These are phyloP conservation scores for Pseudogymnoascus sp. DNA, from an alignment of 2,329 filamentous ascomycete species.

Conservation along the genomic window DNA sequence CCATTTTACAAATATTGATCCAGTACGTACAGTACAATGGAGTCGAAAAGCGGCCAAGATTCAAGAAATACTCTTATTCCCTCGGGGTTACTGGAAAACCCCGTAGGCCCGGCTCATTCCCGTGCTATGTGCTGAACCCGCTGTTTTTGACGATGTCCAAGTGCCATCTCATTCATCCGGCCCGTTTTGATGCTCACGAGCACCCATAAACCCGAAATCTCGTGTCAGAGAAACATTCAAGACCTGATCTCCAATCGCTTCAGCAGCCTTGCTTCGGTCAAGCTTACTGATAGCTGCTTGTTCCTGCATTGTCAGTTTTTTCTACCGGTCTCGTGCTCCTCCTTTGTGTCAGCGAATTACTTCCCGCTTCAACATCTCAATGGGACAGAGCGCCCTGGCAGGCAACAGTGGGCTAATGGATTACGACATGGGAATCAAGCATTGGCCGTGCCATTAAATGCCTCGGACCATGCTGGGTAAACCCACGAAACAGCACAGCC, in stretches of 20 bases:
- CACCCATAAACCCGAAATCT: no score
- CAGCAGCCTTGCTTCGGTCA: neutral
- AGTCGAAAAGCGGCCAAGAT: neutral
- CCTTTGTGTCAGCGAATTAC: neutral
- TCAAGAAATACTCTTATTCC: neutral
- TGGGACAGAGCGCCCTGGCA: neutral
- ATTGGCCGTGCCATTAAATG: neutral
- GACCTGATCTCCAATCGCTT: neutral
- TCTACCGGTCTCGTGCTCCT: neutral
- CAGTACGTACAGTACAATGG: neutral
- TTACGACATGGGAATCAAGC: neutral
- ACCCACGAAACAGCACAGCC: neutral
- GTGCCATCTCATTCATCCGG: neutral
- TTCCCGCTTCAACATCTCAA: neutral
- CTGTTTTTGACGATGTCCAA: neutral
- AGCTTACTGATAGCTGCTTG: neutral
- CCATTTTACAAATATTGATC: neutral
- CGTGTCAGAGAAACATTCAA: neutral
- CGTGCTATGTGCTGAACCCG: neutral
- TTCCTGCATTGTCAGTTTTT: neutral
- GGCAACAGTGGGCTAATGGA: neutral
- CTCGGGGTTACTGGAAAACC: neutral
- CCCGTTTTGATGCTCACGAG: neutral
- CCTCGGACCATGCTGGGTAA: neutral
- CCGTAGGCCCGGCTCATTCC: neutral